phyloP scores from a whole-genome alignment of 2,329 filamentous ascomycete genomes.

The Penicillium thymicola region DNA sequence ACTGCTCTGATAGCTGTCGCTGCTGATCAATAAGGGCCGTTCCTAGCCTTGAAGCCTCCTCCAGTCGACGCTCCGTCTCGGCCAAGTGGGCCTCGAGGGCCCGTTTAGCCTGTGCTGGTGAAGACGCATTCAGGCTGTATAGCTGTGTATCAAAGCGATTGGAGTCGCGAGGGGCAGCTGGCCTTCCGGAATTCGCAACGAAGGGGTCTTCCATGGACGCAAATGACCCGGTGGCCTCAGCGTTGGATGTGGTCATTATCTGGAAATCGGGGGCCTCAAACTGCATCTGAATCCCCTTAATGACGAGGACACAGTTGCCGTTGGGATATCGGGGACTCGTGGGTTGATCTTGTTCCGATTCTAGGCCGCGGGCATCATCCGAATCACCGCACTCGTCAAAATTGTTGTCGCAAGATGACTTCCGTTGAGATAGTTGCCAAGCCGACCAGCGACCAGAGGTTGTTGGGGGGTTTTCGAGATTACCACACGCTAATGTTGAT shows the following conservation, averaged over 20 bases:
- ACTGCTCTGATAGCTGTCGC: conserved; percentile 72
- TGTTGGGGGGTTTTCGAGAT: conserved; percentile 7
- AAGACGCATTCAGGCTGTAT: conserved; percentile 76
- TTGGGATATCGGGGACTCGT: conserved; percentile 21
- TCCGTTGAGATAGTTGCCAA: conserved; percentile 13
- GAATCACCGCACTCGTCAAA: conserved; percentile 15
- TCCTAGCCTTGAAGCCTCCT: conserved; percentile 86
- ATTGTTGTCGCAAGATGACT: conserved; percentile 6
- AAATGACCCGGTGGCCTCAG: conserved; percentile 17
- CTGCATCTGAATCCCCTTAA: conserved; percentile 21
- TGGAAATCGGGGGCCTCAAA: conserved; percentile 9
- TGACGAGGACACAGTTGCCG: conserved; percentile 23
- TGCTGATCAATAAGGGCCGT: conserved; percentile 84
- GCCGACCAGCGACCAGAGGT: conserved; percentile 34
- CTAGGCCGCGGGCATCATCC: conserved; percentile 32
- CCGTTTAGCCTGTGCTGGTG: conserved; percentile 81
- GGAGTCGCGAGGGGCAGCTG: conserved; percentile 41
- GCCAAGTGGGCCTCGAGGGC: conserved; percentile 87
- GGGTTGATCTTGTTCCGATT: conserved; percentile 19
- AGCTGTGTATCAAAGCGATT: conserved; percentile 79
- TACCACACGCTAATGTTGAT: conserved; percentile 9
- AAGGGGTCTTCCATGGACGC: conserved; percentile 55
- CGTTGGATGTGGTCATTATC: conserved; percentile 17
- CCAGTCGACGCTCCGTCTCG: conserved; percentile 86
- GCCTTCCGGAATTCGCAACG: conserved; percentile 47